Evolutionary conservation across 345 rosid genomes (phyloP).

Genomic region (Brassica carinata): DNA sequence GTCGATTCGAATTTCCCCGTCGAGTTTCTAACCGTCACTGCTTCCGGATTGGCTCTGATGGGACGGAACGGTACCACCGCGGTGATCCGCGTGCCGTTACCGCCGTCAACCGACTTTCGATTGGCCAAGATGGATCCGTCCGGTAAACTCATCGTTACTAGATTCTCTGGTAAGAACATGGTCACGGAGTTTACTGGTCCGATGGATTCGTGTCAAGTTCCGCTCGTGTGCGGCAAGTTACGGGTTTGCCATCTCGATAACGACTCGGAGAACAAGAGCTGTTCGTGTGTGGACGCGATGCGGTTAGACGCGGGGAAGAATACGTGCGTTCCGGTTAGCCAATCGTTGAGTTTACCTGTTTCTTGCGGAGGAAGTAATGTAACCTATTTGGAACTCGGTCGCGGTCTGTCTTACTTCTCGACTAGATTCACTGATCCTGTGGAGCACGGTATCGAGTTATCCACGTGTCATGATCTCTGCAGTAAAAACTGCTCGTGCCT

Average conservation of each 20-base stretch:
- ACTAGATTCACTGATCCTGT: slow-evolving; percentile 54
- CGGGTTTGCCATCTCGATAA: slow-evolving; percentile 55
- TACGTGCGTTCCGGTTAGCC: slow-evolving; percentile 55
- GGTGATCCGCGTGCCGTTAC: slow-evolving; percentile 48
- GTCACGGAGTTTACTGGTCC: slow-evolving; percentile 63
- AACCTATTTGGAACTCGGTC: slow-evolving; percentile 51
- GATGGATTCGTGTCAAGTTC: slow-evolving; percentile 60
- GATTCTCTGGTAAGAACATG: slow-evolving; percentile 47
- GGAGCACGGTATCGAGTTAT: slow-evolving; percentile 46
- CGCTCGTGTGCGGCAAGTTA: slow-evolving; percentile 56
- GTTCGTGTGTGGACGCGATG: slow-evolving; percentile 73
- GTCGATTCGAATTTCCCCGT: slow-evolving; percentile 44
- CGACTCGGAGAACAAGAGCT: slow-evolving; percentile 40
- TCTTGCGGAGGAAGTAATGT: slow-evolving; percentile 55
- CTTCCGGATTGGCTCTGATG: slow-evolving; percentile 61
- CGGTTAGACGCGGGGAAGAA: slow-evolving; percentile 36
- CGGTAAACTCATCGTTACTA: slow-evolving; percentile 54
- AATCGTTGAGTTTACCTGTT: slow-evolving; percentile 49
- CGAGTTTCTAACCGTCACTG: slow-evolving; percentile 62
- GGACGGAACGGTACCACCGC: slow-evolving; percentile 60
- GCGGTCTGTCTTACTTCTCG: slow-evolving; percentile 61
- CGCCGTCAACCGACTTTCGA: slow-evolving; percentile 54
- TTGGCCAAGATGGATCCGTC: slow-evolving; percentile 60
- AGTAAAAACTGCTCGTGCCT: slow-evolving; percentile 65
- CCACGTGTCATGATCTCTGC: slow-evolving; percentile 64